Evolutionary conservation across 192 early-diverging fungal genomes (phyloP).

Genomic region (Coemansia reversa): DNA sequence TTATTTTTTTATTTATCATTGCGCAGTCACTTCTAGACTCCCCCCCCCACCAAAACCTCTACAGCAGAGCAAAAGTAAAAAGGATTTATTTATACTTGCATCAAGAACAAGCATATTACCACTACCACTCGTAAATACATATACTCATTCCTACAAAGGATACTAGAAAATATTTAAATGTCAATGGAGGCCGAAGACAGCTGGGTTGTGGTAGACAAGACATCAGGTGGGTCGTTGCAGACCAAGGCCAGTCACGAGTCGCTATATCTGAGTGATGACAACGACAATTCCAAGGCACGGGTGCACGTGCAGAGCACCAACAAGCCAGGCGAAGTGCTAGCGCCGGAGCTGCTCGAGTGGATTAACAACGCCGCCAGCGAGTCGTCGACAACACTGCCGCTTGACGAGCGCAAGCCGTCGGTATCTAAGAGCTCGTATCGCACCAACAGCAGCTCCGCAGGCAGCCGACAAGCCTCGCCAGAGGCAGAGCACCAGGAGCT

Average conservation of each 20-base stretch:
- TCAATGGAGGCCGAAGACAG: conserved; percentile 35
- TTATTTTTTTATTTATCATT: too few species aligned
- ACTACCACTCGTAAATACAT: not conserved
- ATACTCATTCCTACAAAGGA: too few species aligned
- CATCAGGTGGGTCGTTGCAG: conserved; percentile 34
- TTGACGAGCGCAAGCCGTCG: conserved; percentile 34
- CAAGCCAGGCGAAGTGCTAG: conserved; percentile 11
- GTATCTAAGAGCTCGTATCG: conserved; percentile 45
- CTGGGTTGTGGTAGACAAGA: conserved; percentile 57
- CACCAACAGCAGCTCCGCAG: conserved; percentile 53
- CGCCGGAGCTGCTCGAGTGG: conserved; percentile 51
- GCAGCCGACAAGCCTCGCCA: conserved; percentile 22
- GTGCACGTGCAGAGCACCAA: conserved; percentile 35
- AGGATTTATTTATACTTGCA: not conserved
- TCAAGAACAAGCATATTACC: not conserved
- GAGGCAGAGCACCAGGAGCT: too few species aligned
- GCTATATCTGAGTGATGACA: conserved; percentile 31
- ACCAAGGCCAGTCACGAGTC: conserved; percentile 55
- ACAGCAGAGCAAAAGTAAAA: not conserved
- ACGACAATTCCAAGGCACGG: conserved; percentile 18
- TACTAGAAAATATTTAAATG: not conserved
- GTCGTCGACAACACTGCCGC: conserved; percentile 30
- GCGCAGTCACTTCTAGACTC: too few species aligned
- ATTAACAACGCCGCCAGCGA: conserved; percentile 43
- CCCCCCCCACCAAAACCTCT: too few species aligned